Base-by-base conservation (phyloP, 306 rosid genomes). In the Trichosanthes truncata region DNA sequence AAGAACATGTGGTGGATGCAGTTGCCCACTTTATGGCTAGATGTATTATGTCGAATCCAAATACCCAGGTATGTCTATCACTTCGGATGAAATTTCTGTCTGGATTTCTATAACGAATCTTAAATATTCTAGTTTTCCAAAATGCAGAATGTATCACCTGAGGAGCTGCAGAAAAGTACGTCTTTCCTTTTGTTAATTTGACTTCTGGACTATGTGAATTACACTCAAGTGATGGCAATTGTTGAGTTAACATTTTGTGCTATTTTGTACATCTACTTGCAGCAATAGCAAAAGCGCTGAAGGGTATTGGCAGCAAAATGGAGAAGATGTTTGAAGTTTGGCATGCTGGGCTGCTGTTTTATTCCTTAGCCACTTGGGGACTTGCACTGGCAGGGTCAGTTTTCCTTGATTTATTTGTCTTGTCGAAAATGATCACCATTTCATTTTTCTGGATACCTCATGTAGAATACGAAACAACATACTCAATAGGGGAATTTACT, bases 1-100 rank as follows among this genome's bases (percentile, higher is more conserved):
- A 93, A 82, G 99, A 93, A 82, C 96, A 90, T 78, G 99, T 95
- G 77, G 90, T 95, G 55, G 97, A 95, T 82, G 99, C 97, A 76
- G 91, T 95, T 86, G 94, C 97, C 60, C 85, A 90, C 84, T 95
- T 95, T 77, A 90, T 95, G 93, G 99, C 97, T 8, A 88, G 85
- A 83, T 95, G 99, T 84, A 79, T 91, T 80, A 78, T 93, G 89
- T 87, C 99, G 23, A 91, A 93, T 81, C 97, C 99, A 0, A 90
- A 91, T 83, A 85, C 97, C 84, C 87, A 61, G 87, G 99, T 89
- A 84, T 45, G 77, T 40, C 51, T 33, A 63, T 40, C 56, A 17
- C 53, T 78, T 41, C 76, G 65, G 23, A 7, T 73, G 11, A 15
- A 53, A 65, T 75, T 84, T 18, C 35, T 84, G 26, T 52, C 29